Evolutionary conservation across 305 asterid genomes (phyloP).

Genomic region (Fraxinus velutina): DNA sequence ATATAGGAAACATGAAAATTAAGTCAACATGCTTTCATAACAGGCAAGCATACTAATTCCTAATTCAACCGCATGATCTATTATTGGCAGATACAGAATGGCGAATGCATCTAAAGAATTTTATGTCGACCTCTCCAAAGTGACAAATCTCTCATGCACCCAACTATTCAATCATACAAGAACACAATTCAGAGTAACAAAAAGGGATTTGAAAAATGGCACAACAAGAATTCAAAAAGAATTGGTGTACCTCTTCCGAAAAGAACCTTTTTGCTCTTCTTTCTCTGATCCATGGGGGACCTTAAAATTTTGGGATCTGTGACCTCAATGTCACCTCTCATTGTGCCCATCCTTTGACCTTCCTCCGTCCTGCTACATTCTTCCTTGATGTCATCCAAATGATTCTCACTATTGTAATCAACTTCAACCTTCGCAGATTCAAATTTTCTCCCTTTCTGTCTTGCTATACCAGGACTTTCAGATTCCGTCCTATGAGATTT

Average conservation of each 20-base stretch:
- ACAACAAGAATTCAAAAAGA: conserved; percentile 17
- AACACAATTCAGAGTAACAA: conserved; percentile 1
- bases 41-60: not conserved
- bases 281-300: conserved; percentile 45
- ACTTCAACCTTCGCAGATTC: conserved; percentile 44
- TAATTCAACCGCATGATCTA: not conserved
- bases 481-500: conserved; percentile 40
- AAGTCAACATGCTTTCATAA: not conserved
- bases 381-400: conserved; percentile 66
- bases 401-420: conserved; percentile 39
- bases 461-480: conserved; percentile 30
- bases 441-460: conserved; percentile 45
- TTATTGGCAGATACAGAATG: not conserved
- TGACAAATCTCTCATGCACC: not conserved
- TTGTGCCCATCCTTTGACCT: conserved; percentile 51
- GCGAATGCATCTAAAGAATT: not conserved
- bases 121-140: not conserved
- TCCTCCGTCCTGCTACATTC: conserved; percentile 87
- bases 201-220: conserved; percentile 13
- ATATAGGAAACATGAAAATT: not conserved
- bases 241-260: conserved; percentile 52
- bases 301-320: conserved; percentile 38
- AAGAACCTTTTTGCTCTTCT: conserved; percentile 68
- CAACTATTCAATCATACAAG: conserved; percentile 5
- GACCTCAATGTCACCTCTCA: conserved; percentile 37